Evolutionary conservation across 139 green algal genomes (phyloP).

Genomic region (Chlorella sorokiniana): DNA sequence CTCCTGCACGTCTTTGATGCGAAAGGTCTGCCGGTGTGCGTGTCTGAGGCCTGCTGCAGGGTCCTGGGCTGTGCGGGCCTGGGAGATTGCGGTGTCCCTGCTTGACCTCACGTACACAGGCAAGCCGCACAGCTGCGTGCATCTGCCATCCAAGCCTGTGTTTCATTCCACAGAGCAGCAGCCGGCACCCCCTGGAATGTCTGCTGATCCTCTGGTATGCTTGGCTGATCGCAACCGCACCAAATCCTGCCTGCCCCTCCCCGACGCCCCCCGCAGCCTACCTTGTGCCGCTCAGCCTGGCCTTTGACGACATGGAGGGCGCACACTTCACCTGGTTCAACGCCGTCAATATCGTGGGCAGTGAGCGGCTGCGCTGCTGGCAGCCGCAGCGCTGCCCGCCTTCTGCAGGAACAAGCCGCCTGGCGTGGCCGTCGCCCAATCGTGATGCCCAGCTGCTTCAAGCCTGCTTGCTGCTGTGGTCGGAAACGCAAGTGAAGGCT

Average conservation of each 20-base stretch:
- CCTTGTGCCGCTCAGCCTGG: conserved; percentile 25
- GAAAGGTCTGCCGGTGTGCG: too few species aligned
- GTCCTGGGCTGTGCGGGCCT: not conserved
- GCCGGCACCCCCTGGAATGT: not conserved
- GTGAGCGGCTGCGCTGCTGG: not conserved
- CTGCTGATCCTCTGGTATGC: not conserved
- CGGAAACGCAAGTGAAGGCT: not conserved
- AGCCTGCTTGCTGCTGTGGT: not conserved
- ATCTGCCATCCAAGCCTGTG: not conserved
- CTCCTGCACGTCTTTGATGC: too few species aligned
- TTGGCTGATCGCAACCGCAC: not conserved
- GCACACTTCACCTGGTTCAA: conserved; percentile 9
- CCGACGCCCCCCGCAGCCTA: conserved; percentile 4
- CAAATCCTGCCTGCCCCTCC: not conserved
- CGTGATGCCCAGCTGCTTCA: not conserved
- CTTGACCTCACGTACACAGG: conserved; percentile 26
- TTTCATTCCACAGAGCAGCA: not conserved
- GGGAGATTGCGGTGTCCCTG: not conserved
- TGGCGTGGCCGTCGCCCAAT: not conserved
- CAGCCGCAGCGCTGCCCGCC: not conserved
- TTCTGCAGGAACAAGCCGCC: not conserved
- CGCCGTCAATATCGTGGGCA: not conserved
- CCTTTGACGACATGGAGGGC: conserved; percentile 27
- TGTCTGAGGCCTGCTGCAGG: not conserved
- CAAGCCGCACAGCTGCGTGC: not conserved